Evolutionary conservation across 2,329 filamentous ascomycete genomes (phyloP), one percentile per base, ranked within the genome.

Genomic region (Xylaria sp.): DNA sequence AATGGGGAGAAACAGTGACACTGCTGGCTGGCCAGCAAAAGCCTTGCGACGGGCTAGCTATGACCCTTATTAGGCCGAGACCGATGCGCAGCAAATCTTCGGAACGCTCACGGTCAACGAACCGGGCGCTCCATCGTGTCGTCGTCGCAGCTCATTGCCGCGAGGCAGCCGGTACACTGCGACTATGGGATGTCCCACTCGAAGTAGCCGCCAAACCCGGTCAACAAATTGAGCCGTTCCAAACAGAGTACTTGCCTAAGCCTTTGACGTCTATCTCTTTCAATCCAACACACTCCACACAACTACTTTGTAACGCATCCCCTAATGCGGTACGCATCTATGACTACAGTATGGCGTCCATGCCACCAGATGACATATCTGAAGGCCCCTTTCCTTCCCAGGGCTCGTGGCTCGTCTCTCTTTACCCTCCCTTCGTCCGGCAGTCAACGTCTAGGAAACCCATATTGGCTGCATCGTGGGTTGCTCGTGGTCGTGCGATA

Each of bases 391-490:
- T 84, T 66, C 81, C 86, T 11, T 75, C 79, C 0, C 86, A 88
- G 67, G 87, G 87, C 35, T 88, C 86, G 1, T 89, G 87, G 87
- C 78, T 89, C 1, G 75, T 89, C 11, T 88, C 87, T 1, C 78
- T 89, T 5, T 88, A 88, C 67, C 80, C 84, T 12, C 82, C 84
- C 0, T 86, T 87, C 69, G 72, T 80, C 28, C 80, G 82, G 46
- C 78, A 82, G 17, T 79, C 80, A 15, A 72, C 80, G 4, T 73
- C 80, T 2, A 80, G 87, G 45, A 90, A 89, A 68, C 82, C 83
- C 0, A 82, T 89, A n/a, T 73, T 89, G 14, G 86, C 86, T 51
- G 85, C 87, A 0, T 80, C 83, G 4, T 89, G 87, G 87, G 82
- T 89, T 50, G 78, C 82, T 2, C 82, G 84, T 61, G 87, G 87